Conservation (phyloP, 2,329 filamentous ascomycete species). For the Huntiella decipiens region DNA sequence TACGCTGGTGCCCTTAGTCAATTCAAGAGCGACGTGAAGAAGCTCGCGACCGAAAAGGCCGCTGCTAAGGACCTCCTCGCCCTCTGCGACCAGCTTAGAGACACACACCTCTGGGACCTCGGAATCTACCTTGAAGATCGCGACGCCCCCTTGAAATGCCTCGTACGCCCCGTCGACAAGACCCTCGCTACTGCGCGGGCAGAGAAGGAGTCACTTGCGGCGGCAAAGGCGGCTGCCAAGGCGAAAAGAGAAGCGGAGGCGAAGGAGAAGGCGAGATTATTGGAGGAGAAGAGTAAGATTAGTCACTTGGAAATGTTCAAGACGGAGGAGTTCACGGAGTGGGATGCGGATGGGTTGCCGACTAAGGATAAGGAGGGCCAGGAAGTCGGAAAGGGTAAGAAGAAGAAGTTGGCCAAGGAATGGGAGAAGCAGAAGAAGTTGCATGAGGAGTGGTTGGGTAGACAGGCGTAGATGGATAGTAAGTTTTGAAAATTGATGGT, state of each 20-base stretch:
- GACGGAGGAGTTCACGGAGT: conserved; percentile 46
- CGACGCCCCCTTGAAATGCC: conserved; percentile 42
- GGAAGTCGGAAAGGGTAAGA: conserved; percentile 59
- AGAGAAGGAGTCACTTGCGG: conserved; percentile 37
- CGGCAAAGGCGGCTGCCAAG: conserved; percentile 35
- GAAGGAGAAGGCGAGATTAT: conserved; percentile 25
- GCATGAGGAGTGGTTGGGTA: conserved; percentile 39
- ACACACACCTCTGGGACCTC: conserved; percentile 61
- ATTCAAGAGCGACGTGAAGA: conserved; percentile 35
- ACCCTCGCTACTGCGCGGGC: conserved; percentile 37
- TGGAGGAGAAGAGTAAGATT: conserved; percentile 34
- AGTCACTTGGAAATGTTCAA: conserved; percentile 37
- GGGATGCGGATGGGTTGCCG: conserved; percentile 70
- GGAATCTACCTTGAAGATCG: conserved; percentile 81
- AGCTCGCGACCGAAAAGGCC: conserved; percentile 27
- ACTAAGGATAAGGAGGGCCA: conserved; percentile 57
- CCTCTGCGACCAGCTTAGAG: conserved; percentile 64
- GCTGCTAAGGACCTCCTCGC: conserved; percentile 49
- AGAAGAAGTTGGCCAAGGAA: conserved; percentile 72
- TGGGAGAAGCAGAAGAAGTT: conserved; percentile 82
- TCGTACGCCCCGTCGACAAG: conserved; percentile 48
- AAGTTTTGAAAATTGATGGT: too few species aligned
- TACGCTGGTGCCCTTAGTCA: conserved; percentile 22
- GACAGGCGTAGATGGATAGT: conserved; percentile 3
- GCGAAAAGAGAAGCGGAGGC: conserved; percentile 31